Evolutionary conservation across 305 asterid species (phyloP).

Genomic region (Solanum aculeatissimum): DNA sequence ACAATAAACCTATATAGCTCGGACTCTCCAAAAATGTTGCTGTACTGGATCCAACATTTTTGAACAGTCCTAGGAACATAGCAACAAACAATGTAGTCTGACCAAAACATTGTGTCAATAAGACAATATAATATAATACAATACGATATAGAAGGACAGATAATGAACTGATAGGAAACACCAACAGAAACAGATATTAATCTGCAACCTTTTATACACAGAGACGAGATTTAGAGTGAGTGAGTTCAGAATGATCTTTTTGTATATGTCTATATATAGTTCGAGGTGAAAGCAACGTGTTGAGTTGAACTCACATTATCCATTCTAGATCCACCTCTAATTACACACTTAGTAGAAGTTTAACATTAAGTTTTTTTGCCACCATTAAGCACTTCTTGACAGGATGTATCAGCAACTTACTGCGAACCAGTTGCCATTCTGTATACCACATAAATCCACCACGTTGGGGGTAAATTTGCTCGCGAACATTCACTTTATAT

Average conservation of each 20-base stretch:
- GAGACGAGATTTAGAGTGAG: background rate
- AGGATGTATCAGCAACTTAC: slow-evolving; percentile 39
- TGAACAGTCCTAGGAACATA: too few relatives aligned
- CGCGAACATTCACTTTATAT: slow-evolving; percentile 22
- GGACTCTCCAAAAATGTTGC: too few relatives aligned
- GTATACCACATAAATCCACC: slow-evolving; percentile 31
- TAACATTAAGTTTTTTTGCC: background rate
- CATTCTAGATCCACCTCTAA: background rate
- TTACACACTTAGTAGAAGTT: background rate
- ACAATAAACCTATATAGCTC: background rate
- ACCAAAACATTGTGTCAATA: background rate
- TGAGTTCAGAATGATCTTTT: background rate
- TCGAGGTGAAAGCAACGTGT: background rate
- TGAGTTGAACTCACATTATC: background rate
- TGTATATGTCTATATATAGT: too few relatives aligned
- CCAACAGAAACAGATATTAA: background rate
- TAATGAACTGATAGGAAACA: background rate
- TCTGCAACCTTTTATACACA: background rate
- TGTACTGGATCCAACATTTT: too few relatives aligned
- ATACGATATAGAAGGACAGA: background rate
- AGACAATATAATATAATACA: background rate
- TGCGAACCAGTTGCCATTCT: slow-evolving; percentile 40
- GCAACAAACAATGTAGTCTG: background rate
- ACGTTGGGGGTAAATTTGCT: slow-evolving; percentile 13
- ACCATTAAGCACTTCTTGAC: slow-evolving; percentile 6